Conservation (phyloP, 441 rosid species). For the Gossypium trilobum region DNA sequence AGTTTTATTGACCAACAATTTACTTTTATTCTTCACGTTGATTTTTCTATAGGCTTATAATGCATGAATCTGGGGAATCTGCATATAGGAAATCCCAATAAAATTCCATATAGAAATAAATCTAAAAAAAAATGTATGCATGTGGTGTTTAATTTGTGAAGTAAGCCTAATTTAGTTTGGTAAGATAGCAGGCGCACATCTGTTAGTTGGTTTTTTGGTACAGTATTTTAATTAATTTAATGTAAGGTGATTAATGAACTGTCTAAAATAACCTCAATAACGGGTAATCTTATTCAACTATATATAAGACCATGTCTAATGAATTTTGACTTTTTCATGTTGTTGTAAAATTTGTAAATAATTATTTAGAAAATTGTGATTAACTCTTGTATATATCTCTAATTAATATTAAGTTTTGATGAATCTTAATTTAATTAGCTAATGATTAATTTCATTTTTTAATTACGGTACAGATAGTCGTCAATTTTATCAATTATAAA, state of each 20-base stretch:
- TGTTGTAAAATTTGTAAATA: not conserved
- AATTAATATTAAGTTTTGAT: not conserved
- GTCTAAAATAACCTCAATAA: not conserved
- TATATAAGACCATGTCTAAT: not conserved
- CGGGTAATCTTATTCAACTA: not conserved
- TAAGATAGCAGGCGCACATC: not conserved
- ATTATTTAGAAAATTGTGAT: not conserved
- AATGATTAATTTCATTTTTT: too few relatives aligned
- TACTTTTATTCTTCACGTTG: too few relatives aligned
- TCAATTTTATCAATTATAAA: not conserved
- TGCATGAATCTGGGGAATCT: too few relatives aligned
- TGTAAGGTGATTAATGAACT: not conserved
- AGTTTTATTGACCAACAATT: too few relatives aligned
- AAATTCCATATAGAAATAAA: too few relatives aligned
- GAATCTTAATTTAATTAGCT: too few relatives aligned
- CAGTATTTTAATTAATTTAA: too few relatives aligned
- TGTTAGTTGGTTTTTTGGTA: too few relatives aligned
- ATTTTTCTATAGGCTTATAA: too few relatives aligned
- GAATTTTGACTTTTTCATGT: not conserved
- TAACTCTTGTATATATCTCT: not conserved
- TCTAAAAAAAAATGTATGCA: too few relatives aligned
- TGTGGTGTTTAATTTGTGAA: not conserved
- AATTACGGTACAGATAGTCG: too few relatives aligned
- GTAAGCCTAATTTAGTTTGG: slow-evolving; percentile 1
- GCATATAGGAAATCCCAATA: too few relatives aligned